Base-by-base conservation (phyloP, 306 rosid species). In the Adenanthera pavonina region DNA sequence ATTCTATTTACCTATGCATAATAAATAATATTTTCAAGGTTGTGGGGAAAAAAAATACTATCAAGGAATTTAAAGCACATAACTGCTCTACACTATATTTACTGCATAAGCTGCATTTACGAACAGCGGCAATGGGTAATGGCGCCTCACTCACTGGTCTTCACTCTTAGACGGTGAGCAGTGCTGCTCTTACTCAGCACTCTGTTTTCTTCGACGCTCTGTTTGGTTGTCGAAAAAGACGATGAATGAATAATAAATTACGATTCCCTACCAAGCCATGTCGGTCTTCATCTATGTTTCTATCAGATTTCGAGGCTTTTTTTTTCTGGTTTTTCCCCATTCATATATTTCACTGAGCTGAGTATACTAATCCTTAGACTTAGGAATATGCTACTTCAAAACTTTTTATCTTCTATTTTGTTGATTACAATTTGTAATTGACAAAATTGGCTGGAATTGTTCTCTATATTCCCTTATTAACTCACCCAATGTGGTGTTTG, bases 131-230 rank as follows among this genome's bases (percentile, higher is more conserved):
- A 8, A 68, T 68, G 73, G 36, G 5, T 4, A 8, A 68, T 68
- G 73, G 53, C 74, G 38, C 44, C 38, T 69, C 74, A 36, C 38
- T 44, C 74, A 17, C 16, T 69, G 12, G n/a, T 33, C 34, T 25
- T 69, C 56, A 46, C 54, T 46, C 74, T 69, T 56, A 61, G 80
- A 78, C 84, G 88, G 95, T 91, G 81, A 76, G 81, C 81, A 3
- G 0, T 67, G 6, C 17, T 34, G 0, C 35, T 11, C 46, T 2
- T 48, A 54, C 47, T 71, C 51, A 30, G 62, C 51, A 2, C 12
- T 30, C 25, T 36, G 4, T 4, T 10, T 6, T 53, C 14, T 68
- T 1, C 41, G 47, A 44, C 83, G 15, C 52, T 30, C 67, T 47
- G 56, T 69, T 81, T 84, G 78, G 59, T 72, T 80, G 2, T 53